A percentile compares a stretch with the other conserved stretches of the same genome.
These are phyloP conservation scores for Mycena vulgaris DNA, from an alignment of 768 basidiomycete genomes.

Conservation along the genomic window DNA sequence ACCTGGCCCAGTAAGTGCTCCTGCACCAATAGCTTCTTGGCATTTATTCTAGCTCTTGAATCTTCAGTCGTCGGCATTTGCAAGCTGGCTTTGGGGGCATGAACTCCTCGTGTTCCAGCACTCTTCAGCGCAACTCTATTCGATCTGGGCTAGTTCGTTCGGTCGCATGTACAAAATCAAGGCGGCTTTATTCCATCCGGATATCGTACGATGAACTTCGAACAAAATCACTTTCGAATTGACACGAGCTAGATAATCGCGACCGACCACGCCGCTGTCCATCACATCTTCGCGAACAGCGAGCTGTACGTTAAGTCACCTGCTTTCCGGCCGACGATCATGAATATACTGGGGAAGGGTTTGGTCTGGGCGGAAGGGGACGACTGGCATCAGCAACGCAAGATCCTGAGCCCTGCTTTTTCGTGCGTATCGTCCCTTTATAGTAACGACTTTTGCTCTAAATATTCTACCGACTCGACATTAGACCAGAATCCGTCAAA, in stretches of 20 bases:
- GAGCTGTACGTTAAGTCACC: conserved; percentile 52
- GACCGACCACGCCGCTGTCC: conserved; percentile 34
- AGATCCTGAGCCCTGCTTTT: conserved; percentile 53
- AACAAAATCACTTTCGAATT: neutral
- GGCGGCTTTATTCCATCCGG: neutral
- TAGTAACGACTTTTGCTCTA: neutral
- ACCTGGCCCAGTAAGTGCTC: neutral
- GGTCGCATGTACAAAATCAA: neutral
- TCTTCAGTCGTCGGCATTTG: neutral
- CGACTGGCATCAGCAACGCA: conserved; percentile 52
- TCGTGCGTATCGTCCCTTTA: conserved; percentile 44
- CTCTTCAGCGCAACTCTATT: neutral
- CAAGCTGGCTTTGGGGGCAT: neutral
- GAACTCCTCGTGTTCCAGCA: neutral
- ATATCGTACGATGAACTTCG: neutral
- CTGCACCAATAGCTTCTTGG: neutral
- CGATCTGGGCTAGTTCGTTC: neutral
- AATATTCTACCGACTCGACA: neutral
- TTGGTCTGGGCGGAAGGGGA: conserved; percentile 57
- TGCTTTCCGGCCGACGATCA: conserved; percentile 50
- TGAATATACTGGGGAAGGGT: conserved; percentile 49
- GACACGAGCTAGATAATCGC: neutral
- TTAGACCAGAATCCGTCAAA: conserved; percentile 53
- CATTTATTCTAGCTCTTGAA: too few relatives aligned
- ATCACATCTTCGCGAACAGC: conserved; percentile 54